Percentiles rank a stretch among this genome's conserved stretches.
These are phyloP conservation scores for Strigomonas culicis DNA, from an alignment of 208 protist species.

Conservation along the genomic window DNA sequence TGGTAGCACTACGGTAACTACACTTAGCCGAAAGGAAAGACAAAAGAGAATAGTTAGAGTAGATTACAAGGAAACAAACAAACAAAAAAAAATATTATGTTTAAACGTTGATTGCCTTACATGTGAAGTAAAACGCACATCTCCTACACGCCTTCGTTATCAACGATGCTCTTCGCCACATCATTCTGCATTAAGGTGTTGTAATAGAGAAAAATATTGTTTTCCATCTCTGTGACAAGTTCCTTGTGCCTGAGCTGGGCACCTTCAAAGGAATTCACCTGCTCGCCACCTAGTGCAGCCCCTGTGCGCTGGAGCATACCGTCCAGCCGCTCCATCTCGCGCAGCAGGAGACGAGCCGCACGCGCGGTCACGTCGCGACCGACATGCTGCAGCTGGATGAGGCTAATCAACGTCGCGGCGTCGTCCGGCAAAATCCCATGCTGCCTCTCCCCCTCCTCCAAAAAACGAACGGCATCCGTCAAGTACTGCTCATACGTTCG, in stretches of 20 bases:
- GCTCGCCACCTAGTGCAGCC: neutral
- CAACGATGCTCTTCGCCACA: neutral
- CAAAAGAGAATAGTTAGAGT: too few relatives aligned
- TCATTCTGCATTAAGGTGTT: neutral
- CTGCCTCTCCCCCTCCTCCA: slow-evolving; percentile 3
- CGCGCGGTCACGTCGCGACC: slow-evolving; percentile 4
- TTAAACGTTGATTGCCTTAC: too few relatives aligned
- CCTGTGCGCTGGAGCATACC: slow-evolving; percentile 10
- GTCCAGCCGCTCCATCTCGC: slow-evolving; percentile 34
- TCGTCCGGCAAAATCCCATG: slow-evolving; percentile 23
- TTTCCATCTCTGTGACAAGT: slow-evolving; percentile 17
- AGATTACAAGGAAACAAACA: too few relatives aligned
- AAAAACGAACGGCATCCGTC: neutral
- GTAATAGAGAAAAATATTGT: slow-evolving; percentile 41
- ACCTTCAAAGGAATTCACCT: slow-evolving; percentile 35
- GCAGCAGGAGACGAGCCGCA: slow-evolving; percentile 29
- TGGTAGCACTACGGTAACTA: too few relatives aligned
- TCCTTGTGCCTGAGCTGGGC: slow-evolving; percentile 21
- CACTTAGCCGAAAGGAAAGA: too few relatives aligned
- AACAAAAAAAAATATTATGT: too few relatives aligned
- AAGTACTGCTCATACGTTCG: slow-evolving; percentile 5
- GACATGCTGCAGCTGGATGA: slow-evolving; percentile 21
- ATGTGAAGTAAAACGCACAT: too few relatives aligned
- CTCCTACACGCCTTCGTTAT: too few relatives aligned
- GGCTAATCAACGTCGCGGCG: slow-evolving; percentile 19